Conservation (phyloP, 257 asterid genomes). For the Gentiana dahurica region DNA sequence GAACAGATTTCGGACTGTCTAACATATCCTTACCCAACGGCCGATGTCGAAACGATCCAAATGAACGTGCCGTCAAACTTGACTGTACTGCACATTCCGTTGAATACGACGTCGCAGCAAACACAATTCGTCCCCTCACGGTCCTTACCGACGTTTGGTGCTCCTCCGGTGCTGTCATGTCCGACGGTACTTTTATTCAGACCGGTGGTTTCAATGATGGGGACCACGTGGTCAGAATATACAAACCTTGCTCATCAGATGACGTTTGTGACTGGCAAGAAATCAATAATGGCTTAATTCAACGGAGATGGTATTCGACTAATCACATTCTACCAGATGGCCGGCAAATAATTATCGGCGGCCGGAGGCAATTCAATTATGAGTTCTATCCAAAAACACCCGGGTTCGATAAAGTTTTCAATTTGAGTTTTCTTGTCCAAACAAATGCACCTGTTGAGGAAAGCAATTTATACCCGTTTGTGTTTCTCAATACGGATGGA, state of each 20-base stretch:
- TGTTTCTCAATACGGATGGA: slow-evolving; percentile 66
- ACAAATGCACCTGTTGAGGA: slow-evolving; percentile 62
- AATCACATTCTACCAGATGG: slow-evolving; percentile 69
- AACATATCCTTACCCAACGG: no score
- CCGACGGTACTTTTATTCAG: slow-evolving; percentile 42
- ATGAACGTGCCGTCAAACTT: no score
- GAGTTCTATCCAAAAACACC: slow-evolving; percentile 52
- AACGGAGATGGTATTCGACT: slow-evolving; percentile 61
- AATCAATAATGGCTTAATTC: no score
- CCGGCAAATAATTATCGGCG: slow-evolving; percentile 62
- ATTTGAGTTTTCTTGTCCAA: slow-evolving; percentile 39
- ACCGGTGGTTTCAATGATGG: slow-evolving; percentile 48
- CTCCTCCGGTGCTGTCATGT: slow-evolving; percentile 53
- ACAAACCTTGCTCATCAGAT: slow-evolving; percentile 23
- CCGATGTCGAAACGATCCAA: no score
- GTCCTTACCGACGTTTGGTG: slow-evolving; percentile 34
- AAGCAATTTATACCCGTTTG: slow-evolving; percentile 80
- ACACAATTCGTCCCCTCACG: slow-evolving; percentile 36
- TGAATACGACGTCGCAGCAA: slow-evolving; percentile 33
- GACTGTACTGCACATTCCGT: slow-evolving; percentile 17
- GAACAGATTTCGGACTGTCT: no score
- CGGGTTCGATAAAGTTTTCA: neutral
- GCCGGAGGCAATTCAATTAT: slow-evolving; percentile 56
- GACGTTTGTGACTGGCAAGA: slow-evolving; percentile 40
- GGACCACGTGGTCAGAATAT: slow-evolving; percentile 21